Conservation (phyloP, 2,329 filamentous ascomycete species). For the Plenodomus tracheiphilus region DNA sequence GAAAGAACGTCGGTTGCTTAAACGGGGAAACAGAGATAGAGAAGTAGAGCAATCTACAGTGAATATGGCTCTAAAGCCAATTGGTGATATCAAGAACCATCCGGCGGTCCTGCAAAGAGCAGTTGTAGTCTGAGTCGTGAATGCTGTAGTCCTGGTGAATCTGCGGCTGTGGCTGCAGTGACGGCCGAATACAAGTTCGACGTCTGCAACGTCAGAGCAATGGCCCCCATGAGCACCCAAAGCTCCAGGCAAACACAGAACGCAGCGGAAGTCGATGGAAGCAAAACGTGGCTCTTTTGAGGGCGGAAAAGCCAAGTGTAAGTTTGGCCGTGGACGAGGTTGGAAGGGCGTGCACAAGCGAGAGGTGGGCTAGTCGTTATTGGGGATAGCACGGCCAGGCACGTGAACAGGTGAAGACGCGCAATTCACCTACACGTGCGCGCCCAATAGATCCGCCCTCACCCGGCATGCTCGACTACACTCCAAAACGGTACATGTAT, state of each 20-base stretch:
- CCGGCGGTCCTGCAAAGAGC: background rate
- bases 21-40: background rate
- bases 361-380: constrained; percentile 22
- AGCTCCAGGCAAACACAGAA: constrained; percentile 26
- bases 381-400: constrained; percentile 9
- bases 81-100: constrained; percentile 1
- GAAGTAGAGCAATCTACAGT: background rate
- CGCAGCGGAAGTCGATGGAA: constrained; percentile 36
- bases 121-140: background rate
- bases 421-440: constrained; percentile 21
- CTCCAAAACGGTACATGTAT: background rate
- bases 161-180: constrained; percentile 19
- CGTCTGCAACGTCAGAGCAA: constrained; percentile 20
- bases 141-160: constrained; percentile 9
- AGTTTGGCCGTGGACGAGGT: constrained; percentile 11
- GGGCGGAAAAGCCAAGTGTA: constrained; percentile 17
- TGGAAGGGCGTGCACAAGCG: constrained; percentile 32
- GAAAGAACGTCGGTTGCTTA: background rate
- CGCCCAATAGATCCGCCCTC: constrained; percentile 7
- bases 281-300: constrained; percentile 33
- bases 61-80: constrained; percentile 1
- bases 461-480: background rate
- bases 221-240: constrained; percentile 29
- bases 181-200: constrained; percentile 25
- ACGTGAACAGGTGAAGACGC: constrained; percentile 24